Conservation (phyloP, 2,329 filamentous ascomycete species). For the Zasmidium cellare region DNA sequence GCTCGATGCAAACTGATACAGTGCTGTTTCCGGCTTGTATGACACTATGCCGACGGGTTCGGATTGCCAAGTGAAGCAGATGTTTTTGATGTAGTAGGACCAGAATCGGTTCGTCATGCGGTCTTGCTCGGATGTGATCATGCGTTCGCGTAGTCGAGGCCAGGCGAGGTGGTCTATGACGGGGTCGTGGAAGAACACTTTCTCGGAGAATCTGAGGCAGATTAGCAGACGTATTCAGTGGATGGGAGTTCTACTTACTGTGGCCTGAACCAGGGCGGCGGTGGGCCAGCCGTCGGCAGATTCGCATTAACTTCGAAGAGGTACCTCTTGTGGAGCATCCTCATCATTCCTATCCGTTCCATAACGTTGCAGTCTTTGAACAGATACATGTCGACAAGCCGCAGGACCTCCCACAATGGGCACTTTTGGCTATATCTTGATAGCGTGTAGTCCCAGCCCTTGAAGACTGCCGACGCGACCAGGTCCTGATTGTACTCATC, state of each 20-base stretch:
- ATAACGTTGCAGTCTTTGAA: constrained; percentile 25
- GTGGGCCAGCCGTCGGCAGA: constrained; percentile 18
- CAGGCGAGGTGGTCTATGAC: constrained; percentile 26
- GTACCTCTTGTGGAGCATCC: constrained; percentile 25
- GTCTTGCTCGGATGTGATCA: constrained; percentile 19
- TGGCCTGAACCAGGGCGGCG: constrained; percentile 23
- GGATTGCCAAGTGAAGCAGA: constrained; percentile 20
- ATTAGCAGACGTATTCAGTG: constrained; percentile 4
- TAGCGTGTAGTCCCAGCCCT: constrained; percentile 22
- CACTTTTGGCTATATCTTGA: constrained; percentile 22
- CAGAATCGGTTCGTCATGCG: constrained; percentile 25
- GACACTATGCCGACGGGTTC: constrained; percentile 21
- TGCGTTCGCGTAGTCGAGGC: constrained; percentile 20
- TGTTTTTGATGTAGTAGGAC: constrained; percentile 18
- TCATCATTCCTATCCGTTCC: constrained; percentile 21
- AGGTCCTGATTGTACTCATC: constrained; percentile 24
- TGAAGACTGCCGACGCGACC: constrained; percentile 21
- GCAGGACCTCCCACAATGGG: constrained; percentile 22
- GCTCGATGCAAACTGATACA: constrained; percentile 19
- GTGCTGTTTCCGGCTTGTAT: constrained; percentile 10
- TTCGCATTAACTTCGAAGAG: constrained; percentile 23
- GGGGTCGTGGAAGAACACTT: constrained; percentile 22
- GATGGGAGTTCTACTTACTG: constrained; percentile 14
- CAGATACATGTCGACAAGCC: constrained; percentile 22
- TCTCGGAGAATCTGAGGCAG: constrained; percentile 17